Evolutionary conservation across 2,329 filamentous ascomycete species (phyloP).

Genomic region (Colletotrichum sp.): DNA sequence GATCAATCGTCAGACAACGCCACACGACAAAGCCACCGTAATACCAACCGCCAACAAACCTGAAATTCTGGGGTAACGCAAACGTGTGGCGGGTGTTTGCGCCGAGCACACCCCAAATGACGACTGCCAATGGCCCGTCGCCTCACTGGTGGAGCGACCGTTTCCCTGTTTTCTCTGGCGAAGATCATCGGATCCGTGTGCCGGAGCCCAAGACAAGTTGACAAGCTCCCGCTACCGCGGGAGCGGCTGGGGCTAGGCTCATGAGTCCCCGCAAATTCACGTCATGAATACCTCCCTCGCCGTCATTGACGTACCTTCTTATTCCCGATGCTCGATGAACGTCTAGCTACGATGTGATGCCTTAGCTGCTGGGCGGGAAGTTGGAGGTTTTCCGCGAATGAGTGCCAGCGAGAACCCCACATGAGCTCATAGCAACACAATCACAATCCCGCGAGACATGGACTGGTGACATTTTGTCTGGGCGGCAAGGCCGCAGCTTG

Average conservation of each 20-base stretch:
- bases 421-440: conserved; percentile 20
- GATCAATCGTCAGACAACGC: background rate
- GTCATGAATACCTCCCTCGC: conserved; percentile 19
- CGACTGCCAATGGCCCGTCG: conserved; percentile 15
- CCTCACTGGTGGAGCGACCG: background rate
- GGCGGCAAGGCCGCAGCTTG: background rate
- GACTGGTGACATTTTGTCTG: background rate
- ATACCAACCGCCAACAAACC: background rate
- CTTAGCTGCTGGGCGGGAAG: background rate
- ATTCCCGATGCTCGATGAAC: background rate
- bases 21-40: conserved; percentile 10
- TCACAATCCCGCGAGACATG: background rate
- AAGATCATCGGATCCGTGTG: conserved; percentile 17
- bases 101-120: background rate
- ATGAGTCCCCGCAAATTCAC: conserved; percentile 4
- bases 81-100: conserved; percentile 3
- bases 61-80: conserved; percentile 2
- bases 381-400: background rate
- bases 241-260: background rate
- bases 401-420: background rate
- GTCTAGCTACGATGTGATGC: background rate
- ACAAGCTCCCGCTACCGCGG: conserved; percentile 6
- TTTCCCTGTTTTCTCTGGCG: conserved; percentile 18
- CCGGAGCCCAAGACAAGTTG: conserved; percentile 11
- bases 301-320: conserved; percentile 7